Conservation (phyloP, 306 rosid genomes). For the Inga leiocalycina region DNA sequence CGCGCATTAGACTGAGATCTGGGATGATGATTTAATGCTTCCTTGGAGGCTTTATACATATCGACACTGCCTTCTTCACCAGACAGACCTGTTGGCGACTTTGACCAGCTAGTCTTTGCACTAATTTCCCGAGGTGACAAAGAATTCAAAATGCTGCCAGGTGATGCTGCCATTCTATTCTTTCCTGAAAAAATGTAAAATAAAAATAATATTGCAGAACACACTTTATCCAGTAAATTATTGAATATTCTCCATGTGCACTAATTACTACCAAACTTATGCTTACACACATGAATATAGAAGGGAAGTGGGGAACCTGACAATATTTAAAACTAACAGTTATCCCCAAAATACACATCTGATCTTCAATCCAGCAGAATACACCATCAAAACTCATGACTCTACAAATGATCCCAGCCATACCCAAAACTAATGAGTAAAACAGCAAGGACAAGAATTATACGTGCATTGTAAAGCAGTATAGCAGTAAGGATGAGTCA, state of each 20-base stretch:
- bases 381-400: slow-evolving; percentile 24
- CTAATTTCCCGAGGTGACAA: slow-evolving; percentile 41
- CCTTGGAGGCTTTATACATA: slow-evolving; percentile 48
- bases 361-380: slow-evolving; percentile 19
- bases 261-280: slow-evolving; percentile 13
- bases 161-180: slow-evolving; percentile 46
- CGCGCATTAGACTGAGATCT: slow-evolving; percentile 55
- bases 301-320: background rate
- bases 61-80: slow-evolving; percentile 49
- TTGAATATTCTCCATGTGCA: slow-evolving; percentile 23
- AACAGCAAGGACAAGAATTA: background rate
- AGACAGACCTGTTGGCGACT: slow-evolving; percentile 42
- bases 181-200: slow-evolving; percentile 41
- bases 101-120: slow-evolving; percentile 45
- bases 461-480: background rate
- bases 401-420: slow-evolving; percentile 22
- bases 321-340: slow-evolving; percentile 11
- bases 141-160: slow-evolving; percentile 53
- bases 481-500: slow-evolving; percentile 17
- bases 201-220: slow-evolving; percentile 20
- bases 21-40: slow-evolving; percentile 44
- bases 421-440: slow-evolving; percentile 17
- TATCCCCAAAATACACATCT: background rate
- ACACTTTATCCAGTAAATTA: slow-evolving; percentile 28
- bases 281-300: slow-evolving; percentile 25